Percentiles rank a stretch among this genome's conserved stretches.
Conservation (phyloP, 345 rosid genomes). For the Populus tremula region DNA sequence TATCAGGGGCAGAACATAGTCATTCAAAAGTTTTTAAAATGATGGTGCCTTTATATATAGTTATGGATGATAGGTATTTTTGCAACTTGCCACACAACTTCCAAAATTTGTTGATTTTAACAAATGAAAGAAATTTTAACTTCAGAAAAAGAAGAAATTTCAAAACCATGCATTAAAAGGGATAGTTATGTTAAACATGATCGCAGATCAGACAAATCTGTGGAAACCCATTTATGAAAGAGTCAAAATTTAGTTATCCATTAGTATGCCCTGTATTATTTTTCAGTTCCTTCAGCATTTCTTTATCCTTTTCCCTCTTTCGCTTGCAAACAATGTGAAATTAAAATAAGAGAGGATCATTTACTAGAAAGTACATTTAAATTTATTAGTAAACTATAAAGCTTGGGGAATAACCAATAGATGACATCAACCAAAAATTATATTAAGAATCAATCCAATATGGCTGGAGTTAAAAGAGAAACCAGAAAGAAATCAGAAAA, state of each 20-base stretch:
- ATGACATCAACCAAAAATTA: not conserved
- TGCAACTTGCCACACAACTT: not conserved
- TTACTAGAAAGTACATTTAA: not conserved
- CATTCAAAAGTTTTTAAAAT: too few species aligned
- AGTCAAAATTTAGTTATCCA: not conserved
- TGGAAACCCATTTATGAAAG: not conserved
- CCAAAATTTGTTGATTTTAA: not conserved
- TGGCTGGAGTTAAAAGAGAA: not conserved
- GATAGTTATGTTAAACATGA: not conserved
- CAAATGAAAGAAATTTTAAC: not conserved
- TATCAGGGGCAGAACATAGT: too few species aligned
- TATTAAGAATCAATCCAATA: not conserved
- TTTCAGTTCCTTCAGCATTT: not conserved
- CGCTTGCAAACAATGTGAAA: not conserved
- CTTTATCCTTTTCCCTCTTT: not conserved
- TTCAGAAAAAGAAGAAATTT: not conserved
- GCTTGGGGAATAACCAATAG: not conserved
- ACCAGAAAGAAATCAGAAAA: slow-evolving; percentile 4
- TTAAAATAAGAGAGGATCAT: not conserved
- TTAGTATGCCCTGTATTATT: not conserved
- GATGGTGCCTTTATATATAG: too few species aligned
- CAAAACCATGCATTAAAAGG: not conserved
- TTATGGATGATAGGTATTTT: too few species aligned
- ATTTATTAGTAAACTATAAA: not conserved
- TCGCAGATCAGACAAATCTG: not conserved